Evolutionary conservation across 2,329 filamentous ascomycete genomes (phyloP).

Genomic region (Ophiostoma populinum): DNA sequence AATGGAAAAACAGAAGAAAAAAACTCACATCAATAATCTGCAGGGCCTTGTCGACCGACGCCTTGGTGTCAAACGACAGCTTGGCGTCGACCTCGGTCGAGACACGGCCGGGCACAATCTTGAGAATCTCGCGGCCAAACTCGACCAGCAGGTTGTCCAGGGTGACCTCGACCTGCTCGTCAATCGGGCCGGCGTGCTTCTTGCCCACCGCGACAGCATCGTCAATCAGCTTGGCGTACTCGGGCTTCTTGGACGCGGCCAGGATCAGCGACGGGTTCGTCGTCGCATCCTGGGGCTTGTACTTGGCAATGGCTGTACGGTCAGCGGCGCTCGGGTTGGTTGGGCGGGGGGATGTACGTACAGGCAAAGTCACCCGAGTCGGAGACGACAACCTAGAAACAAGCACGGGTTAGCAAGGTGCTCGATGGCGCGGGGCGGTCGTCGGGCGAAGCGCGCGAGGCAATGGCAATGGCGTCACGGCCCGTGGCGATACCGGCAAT

Average conservation of each 20-base stretch:
- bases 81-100: constrained; percentile 95
- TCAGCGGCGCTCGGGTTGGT: background rate
- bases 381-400: constrained; percentile 68
- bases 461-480: too few relatives aligned
- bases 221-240: constrained; percentile 88
- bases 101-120: constrained; percentile 95
- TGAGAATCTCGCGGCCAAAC: constrained; percentile 94
- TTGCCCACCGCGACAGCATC: constrained; percentile 74
- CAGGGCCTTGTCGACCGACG: constrained; percentile 85
- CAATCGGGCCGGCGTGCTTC: constrained; percentile 47
- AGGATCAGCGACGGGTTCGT: constrained; percentile 99
- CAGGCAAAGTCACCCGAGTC: constrained; percentile 85
- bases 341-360: constrained; percentile 28
- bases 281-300: constrained; percentile 99
- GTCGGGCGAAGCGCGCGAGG: too few relatives aligned
- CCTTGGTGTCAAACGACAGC: constrained; percentile 90
- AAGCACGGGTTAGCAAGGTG: constrained; percentile 11
- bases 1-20: background rate
- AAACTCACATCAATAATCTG: constrained; percentile 70
- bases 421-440: background rate
- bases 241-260: constrained; percentile 92
- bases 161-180: constrained; percentile 74
- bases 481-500: background rate
- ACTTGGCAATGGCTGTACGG: constrained; percentile 75
- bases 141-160: constrained; percentile 91